These are phyloP conservation scores for Bassia scoparia DNA, from an alignment of 148 eudicot species.

Conservation along the genomic window DNA sequence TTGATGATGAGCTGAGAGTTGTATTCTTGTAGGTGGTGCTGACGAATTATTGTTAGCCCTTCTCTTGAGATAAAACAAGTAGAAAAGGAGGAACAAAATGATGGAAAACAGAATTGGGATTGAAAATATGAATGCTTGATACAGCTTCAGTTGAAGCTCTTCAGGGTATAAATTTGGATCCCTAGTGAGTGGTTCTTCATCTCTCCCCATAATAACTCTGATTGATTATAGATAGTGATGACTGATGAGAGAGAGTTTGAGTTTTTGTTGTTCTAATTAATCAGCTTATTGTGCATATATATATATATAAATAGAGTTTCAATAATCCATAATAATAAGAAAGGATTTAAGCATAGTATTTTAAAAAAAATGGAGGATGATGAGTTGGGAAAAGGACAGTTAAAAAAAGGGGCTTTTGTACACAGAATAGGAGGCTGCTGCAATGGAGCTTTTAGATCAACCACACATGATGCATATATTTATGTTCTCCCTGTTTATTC, in stretches of 20 bases:
- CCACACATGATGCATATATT: conserved; percentile 26
- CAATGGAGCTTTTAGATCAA: conserved; percentile 25
- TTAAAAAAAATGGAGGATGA: neutral
- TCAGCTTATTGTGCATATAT: neutral
- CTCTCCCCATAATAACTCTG: conserved; percentile 25
- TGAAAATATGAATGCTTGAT: conserved; percentile 78
- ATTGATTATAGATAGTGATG: neutral
- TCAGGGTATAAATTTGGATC: conserved; percentile 57
- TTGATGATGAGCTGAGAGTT: conserved; percentile 20
- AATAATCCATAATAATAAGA: too few relatives aligned
- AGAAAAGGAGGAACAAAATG: conserved; percentile 72
- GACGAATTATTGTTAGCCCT: conserved; percentile 33
- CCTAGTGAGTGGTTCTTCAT: conserved; percentile 22
- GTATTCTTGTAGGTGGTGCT: conserved; percentile 26
- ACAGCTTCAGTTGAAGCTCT: conserved; percentile 63
- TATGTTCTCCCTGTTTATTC: conserved; percentile 22
- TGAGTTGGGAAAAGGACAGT: conserved; percentile 27
- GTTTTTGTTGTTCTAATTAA: neutral
- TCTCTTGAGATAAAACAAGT: conserved; percentile 79
- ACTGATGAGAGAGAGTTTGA: neutral
- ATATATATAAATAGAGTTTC: neutral
- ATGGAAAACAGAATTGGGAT: conserved; percentile 78
- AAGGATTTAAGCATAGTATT: too few relatives aligned
- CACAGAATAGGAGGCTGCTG: conserved; percentile 18
- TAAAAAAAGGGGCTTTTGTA: conserved; percentile 18